A percentile compares a stretch with the other conserved stretches of the same genome.
phyloP scores from a whole-genome alignment of 169 alveolate genomes.

The Babesia bovis region DNA sequence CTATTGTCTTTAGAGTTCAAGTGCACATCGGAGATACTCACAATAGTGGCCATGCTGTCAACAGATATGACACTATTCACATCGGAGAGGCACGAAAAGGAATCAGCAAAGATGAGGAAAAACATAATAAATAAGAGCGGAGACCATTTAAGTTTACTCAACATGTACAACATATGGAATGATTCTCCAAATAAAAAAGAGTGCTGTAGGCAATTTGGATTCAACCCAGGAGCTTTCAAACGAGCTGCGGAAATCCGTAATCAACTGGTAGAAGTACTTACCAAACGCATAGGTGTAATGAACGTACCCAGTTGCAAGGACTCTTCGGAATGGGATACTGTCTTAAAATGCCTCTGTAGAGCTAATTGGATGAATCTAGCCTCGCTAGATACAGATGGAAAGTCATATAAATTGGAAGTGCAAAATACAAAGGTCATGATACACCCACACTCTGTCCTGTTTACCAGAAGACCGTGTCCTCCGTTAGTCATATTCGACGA shows the following conservation, averaged over 20 bases:
- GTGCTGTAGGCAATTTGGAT: slow-evolving; percentile 45
- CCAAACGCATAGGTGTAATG: slow-evolving; percentile 10
- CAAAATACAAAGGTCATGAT: slow-evolving; percentile 34
- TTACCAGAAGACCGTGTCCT: slow-evolving; percentile 47
- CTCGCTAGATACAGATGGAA: slow-evolving; percentile 20
- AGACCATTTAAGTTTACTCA: slow-evolving; percentile 61
- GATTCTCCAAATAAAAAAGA: slow-evolving; percentile 33
- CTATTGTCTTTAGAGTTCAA: slow-evolving; percentile 86
- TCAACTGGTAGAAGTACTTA: slow-evolving; percentile 46
- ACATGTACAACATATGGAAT: slow-evolving; percentile 56
- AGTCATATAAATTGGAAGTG: slow-evolving; percentile 34
- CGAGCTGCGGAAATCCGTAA: slow-evolving; percentile 51
- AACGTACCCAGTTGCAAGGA: slow-evolving; percentile 46
- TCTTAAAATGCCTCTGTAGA: slow-evolving; percentile 45
- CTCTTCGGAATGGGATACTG: slow-evolving; percentile 61
- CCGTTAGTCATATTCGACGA: slow-evolving; percentile 54
- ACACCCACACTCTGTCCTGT: slow-evolving; percentile 60
- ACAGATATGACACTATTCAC: slow-evolving; percentile 51
- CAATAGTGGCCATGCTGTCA: slow-evolving; percentile 86
- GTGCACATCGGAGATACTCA: slow-evolving; percentile 85
- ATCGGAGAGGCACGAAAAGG: slow-evolving; percentile 40
- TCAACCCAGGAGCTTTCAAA: slow-evolving; percentile 38
- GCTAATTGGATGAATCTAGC: slow-evolving; percentile 62
- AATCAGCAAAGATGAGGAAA: slow-evolving; percentile 27
- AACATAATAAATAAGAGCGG: slow-evolving; percentile 41